phyloP scores from a whole-genome alignment of 768 basidiomycete genomes.

The Lactarius akahatsu region DNA sequence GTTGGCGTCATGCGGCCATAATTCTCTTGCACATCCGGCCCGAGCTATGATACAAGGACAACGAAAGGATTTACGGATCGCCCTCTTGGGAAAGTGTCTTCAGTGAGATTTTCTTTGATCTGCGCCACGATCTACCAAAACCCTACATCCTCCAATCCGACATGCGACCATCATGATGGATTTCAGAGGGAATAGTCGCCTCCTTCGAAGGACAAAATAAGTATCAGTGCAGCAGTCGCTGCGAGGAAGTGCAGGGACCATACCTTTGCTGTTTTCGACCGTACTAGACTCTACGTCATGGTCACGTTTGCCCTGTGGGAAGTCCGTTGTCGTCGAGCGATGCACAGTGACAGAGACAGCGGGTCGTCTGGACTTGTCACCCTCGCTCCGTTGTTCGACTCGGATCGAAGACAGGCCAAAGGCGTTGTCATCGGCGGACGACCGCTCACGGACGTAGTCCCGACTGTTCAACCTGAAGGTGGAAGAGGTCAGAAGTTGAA shows the following conservation, averaged over 20 bases:
- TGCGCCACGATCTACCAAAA: neutral
- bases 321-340: neutral
- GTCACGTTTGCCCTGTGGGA: neutral
- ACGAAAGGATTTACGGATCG: too few relatives aligned
- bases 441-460: constrained; percentile 1
- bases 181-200: neutral
- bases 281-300: neutral
- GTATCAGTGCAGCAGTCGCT: neutral
- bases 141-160: neutral
- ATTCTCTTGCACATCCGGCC: too few relatives aligned
- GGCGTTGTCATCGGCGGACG: neutral
- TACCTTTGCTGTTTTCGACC: neutral
- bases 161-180: neutral
- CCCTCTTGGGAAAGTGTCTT: too few relatives aligned
- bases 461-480: constrained; percentile 21
- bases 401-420: neutral
- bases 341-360: constrained; percentile 2
- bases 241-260: neutral
- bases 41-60: too few relatives aligned
- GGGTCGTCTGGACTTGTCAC: neutral
- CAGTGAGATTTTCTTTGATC: too few relatives aligned
- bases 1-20: too few relatives aligned
- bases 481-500: neutral
- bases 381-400: neutral
- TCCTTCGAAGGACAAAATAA: neutral